Conservation (phyloP, 1,139 yeast species). For the Arxiozyma telluris region DNA sequence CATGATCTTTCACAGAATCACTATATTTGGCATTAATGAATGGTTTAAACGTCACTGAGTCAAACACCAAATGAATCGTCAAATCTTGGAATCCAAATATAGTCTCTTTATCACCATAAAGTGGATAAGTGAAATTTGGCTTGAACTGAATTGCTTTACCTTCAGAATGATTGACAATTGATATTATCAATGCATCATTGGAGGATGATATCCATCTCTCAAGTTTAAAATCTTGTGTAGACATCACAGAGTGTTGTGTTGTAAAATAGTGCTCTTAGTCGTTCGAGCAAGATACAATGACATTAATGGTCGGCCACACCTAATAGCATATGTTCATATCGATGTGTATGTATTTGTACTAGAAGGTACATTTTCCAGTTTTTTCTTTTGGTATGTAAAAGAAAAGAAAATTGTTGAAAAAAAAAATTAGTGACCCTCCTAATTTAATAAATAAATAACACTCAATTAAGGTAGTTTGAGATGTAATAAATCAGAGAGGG, state of each 20-base stretch:
- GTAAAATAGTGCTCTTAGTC: too few species aligned
- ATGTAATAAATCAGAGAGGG: neutral
- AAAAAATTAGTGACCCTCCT: too few species aligned
- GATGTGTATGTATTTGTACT: neutral
- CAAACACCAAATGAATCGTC: conserved; percentile 45
- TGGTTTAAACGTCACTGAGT: conserved; percentile 46
- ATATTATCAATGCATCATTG: conserved; percentile 52
- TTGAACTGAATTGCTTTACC: conserved; percentile 48
- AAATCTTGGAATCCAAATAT: conserved; percentile 77
- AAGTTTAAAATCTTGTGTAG: conserved; percentile 33
- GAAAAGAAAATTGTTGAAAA: too few species aligned
- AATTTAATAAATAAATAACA: too few species aligned
- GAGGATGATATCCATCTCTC: conserved; percentile 64
- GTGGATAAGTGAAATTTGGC: conserved; percentile 83
- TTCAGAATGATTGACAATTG: conserved; percentile 45
- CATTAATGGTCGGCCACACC: too few species aligned
- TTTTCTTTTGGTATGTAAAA: too few species aligned
- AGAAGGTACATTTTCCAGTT: neutral
- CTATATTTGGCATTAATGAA: conserved; percentile 48
- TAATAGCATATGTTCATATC: too few species aligned
- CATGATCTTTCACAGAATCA: conserved; percentile 40
- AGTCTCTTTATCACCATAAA: conserved; percentile 84
- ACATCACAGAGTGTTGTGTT: neutral
- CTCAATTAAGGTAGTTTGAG: too few species aligned
- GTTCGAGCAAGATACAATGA: too few species aligned